Base-by-base conservation (phyloP, 179 eudicot genomes). In the Nepenthes alata region DNA sequence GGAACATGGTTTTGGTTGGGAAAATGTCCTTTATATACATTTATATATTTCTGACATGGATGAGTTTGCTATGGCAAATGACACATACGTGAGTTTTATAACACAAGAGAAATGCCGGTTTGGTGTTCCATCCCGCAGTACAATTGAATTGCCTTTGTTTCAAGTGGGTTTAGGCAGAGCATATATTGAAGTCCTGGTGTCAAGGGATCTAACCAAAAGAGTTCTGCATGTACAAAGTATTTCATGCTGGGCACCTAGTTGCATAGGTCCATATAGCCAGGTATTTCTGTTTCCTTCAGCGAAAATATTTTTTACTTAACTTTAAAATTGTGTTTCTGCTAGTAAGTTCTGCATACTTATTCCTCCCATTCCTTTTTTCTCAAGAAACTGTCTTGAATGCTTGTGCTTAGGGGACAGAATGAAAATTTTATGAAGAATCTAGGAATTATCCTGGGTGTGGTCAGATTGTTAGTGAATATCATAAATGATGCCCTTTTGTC, bases 221-320 rank as follows among this genome's bases (percentile, higher is more conserved):
- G 98, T 93, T 65, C 77, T 93, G 80, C 98, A 93, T 74, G 96
- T 93, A 25, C 98, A 93, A 58, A 93, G 98, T 75, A 85, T 93
- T 70, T 93, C 98, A 4, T 74, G 78, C 61, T 93, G 98, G 98
- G 98, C 98, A 57, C 98, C 98, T 66, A 93, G 98, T 72, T 85
- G 95, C 66, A 93, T 93, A 41, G 98, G 98, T 57, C 98, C 98
- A 12, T 93, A 93, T 71, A 93, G 98, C 73, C 98, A 93, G 96
- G 98, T 91, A 71, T 37, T 36, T 57, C 14, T 12, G 3, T 59
- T 16, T 4, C 10, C 37, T 36, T 4, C 37, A 7, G 14, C 55
- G 25, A 25, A 25, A 25, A 25, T 25, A 25, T 25, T 25, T 25
- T 25, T 25, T 25, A 25, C 25, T 25, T 25, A 0, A 25, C 25